Evolutionary conservation across 2,329 filamentous ascomycete genomes (phyloP).

Genomic region (Cucurbitaria berberidis): DNA sequence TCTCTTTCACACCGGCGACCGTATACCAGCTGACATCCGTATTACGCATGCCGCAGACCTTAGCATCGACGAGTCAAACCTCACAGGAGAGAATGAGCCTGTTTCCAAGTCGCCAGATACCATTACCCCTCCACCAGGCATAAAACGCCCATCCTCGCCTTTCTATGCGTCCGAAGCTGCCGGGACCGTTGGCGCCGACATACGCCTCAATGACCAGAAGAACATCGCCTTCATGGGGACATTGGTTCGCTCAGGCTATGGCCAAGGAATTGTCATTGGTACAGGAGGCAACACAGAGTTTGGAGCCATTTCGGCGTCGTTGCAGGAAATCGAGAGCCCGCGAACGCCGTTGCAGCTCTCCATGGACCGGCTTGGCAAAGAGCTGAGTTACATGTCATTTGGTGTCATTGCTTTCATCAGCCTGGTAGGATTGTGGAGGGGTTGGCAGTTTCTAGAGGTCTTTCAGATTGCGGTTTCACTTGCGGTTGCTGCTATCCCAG

Average conservation of each 20-base stretch:
- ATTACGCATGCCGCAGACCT: constrained; percentile 90
- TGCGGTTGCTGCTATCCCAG: constrained; percentile 93
- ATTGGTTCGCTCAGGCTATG: constrained; percentile 90
- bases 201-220: constrained; percentile 74
- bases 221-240: constrained; percentile 99
- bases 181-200: constrained; percentile 67
- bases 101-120: constrained; percentile 77
- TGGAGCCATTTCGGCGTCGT: constrained; percentile 90
- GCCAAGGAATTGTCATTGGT: constrained; percentile 95
- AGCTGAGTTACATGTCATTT: constrained; percentile 96
- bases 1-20: constrained; percentile 92
- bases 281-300: constrained; percentile 95
- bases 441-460: constrained; percentile 87
- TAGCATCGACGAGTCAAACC: constrained; percentile 93
- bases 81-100: constrained; percentile 96
- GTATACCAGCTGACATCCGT: constrained; percentile 93
- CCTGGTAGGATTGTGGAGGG: constrained; percentile 85
- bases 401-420: constrained; percentile 93
- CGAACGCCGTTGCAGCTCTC: constrained; percentile 91
- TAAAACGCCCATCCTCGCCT: constrained; percentile 59
- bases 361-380: constrained; percentile 96
- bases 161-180: constrained; percentile 65
- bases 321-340: constrained; percentile 94
- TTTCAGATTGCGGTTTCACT: constrained; percentile 98
- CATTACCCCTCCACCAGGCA: constrained; percentile 50